These are phyloP conservation scores for Solanum boliviense DNA, from an alignment of 257 asterid genomes.

Conservation along the genomic window DNA sequence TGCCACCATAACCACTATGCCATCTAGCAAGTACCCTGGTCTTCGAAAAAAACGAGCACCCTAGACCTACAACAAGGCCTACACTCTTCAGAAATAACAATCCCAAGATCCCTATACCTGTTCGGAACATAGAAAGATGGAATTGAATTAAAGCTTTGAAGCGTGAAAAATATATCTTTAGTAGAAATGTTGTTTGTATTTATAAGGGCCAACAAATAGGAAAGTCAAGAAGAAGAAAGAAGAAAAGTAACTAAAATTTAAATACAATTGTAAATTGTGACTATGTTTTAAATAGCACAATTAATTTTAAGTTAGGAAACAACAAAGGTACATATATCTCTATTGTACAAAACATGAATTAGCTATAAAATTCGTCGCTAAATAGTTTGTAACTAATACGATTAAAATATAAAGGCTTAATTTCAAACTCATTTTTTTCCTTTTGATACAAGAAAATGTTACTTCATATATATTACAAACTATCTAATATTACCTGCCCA, in stretches of 20 bases:
- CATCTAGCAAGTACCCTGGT: constrained; percentile 19
- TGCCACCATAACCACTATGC: constrained; percentile 16
- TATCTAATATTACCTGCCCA: constrained; percentile 7
- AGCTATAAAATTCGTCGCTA: not conserved
- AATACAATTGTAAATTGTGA: not conserved
- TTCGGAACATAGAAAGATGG: not conserved
- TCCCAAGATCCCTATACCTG: constrained; percentile 1
- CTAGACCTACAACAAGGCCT: constrained; percentile 8
- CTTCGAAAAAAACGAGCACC: constrained; percentile 1
- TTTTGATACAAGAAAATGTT: not conserved
- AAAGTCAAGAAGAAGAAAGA: not conserved
- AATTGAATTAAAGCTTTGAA: not conserved
- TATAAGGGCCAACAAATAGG: not conserved
- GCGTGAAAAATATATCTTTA: not conserved
- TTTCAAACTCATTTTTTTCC: not conserved
- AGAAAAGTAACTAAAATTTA: not conserved
- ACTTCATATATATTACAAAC: not conserved
- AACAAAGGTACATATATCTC: not conserved
- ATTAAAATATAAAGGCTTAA: not conserved
- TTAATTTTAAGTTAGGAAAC: not conserved
- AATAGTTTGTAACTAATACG: not conserved
- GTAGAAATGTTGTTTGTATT: not conserved
- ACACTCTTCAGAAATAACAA: constrained; percentile 4
- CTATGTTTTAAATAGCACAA: not conserved
- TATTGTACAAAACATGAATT: not conserved